phyloP scores from a whole-genome alignment of 2,329 filamentous ascomycete genomes.

The Phialophora chinensis region DNA sequence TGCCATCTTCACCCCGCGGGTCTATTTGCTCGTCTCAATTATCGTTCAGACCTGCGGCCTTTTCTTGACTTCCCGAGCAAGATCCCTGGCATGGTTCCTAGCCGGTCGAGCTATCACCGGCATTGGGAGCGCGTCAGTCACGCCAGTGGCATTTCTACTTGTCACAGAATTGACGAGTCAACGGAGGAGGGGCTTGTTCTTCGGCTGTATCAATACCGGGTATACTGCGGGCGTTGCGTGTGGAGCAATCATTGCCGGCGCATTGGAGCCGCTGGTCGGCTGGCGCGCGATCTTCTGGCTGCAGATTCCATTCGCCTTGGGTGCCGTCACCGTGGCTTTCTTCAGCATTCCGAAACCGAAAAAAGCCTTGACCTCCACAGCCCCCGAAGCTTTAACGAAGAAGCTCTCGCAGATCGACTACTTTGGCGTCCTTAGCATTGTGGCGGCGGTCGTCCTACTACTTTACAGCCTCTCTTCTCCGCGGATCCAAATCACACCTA shows the following conservation, averaged over 20 bases:
- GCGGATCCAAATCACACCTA: slow-evolving; percentile 63
- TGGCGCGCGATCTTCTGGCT: slow-evolving; percentile 78
- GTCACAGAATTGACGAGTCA: slow-evolving; percentile 74
- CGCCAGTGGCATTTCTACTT: slow-evolving; percentile 75
- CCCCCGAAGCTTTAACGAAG: slow-evolving; percentile 47
- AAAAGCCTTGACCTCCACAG: slow-evolving; percentile 44
- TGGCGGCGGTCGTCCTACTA: slow-evolving; percentile 71
- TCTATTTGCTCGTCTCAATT: slow-evolving; percentile 68
- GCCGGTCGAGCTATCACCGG: slow-evolving; percentile 72
- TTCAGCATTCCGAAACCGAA: slow-evolving; percentile 65
- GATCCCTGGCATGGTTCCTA: slow-evolving; percentile 67
- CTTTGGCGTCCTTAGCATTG: slow-evolving; percentile 70
- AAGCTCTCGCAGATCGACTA: slow-evolving; percentile 76
- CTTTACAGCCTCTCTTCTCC: slow-evolving; percentile 72
- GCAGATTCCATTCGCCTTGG: slow-evolving; percentile 69
- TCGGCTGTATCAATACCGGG: slow-evolving; percentile 75
- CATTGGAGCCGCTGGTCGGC: slow-evolving; percentile 66
- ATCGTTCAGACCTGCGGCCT: slow-evolving; percentile 66
- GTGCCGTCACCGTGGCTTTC: slow-evolving; percentile 67
- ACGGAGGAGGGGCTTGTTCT: slow-evolving; percentile 71
- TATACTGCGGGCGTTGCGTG: slow-evolving; percentile 74
- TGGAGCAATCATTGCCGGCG: slow-evolving; percentile 73
- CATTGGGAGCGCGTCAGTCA: slow-evolving; percentile 71
- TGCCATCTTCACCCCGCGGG: slow-evolving; percentile 70
- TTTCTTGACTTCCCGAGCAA: slow-evolving; percentile 67